Conservation (phyloP, 345 rosid species). For the Draba incana region DNA sequence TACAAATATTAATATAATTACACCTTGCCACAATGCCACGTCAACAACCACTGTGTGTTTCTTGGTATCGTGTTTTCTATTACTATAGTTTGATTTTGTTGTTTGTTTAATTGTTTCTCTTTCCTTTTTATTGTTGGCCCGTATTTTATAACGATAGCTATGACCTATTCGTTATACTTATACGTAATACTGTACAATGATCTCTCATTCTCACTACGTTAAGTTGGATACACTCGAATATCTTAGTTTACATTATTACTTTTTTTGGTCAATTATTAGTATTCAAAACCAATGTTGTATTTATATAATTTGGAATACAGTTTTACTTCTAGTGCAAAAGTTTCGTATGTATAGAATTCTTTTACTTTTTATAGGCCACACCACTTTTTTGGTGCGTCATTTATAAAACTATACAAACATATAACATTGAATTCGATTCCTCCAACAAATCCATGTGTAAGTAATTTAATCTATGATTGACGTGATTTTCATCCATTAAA, state of each 20-base stretch:
- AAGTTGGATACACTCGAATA: too few relatives aligned
- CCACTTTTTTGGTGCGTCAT: background rate
- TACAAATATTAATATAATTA: background rate
- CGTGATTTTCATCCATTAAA: background rate
- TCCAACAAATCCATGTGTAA: conserved; percentile 14
- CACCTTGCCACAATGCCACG: conserved; percentile 18
- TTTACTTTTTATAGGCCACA: background rate
- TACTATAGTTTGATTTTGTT: conserved; percentile 1
- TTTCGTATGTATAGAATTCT: background rate
- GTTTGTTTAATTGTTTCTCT: background rate
- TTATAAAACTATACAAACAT: too few relatives aligned
- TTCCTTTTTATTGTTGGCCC: conserved; percentile 12
- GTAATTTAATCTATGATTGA: background rate
- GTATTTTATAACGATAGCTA: background rate
- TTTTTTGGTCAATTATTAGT: too few relatives aligned
- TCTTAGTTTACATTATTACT: too few relatives aligned
- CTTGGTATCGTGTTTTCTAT: conserved; percentile 9
- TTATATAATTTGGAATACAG: background rate
- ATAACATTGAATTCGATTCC: background rate
- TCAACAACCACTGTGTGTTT: conserved; percentile 32
- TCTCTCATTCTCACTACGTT: too few relatives aligned
- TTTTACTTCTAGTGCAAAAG: background rate
- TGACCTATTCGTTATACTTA: background rate
- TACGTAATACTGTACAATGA: background rate
- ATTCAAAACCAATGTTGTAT: too few relatives aligned